Evolutionary conservation across 495 filamentous ascomycete genomes (phyloP), one percentile per base, ranked within the genome.

Genomic region (Lasiosphaeris hirsuta): DNA sequence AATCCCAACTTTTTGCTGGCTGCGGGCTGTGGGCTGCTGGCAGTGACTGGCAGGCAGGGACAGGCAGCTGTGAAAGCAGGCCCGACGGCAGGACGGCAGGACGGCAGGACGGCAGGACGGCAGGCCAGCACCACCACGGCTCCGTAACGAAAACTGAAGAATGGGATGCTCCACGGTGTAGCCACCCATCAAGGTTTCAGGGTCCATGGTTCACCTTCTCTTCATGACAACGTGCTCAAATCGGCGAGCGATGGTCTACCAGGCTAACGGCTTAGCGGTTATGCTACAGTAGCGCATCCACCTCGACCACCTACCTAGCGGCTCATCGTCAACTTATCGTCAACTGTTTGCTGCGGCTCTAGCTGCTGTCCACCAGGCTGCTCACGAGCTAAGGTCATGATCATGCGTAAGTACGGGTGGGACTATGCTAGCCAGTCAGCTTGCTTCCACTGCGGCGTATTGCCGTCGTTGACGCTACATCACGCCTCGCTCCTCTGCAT

Each of bases 1-100:
- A 47, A 47, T 56, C 53, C 53, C 40, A 56, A 39, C 17, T 52
- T 41, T 41, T 38, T 2, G 13, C 39, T 15, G 49, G 35, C 36
- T 17, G 17, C 9, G 14, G 43, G 14, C 46, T 33, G 18, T 8
- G 1, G 33, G 10, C 23, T 38, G 23, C 38, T 19, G 37, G 19
- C 40, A 52, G 15, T 10, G 15, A 46, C 15, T 10, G 15, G 23
- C 15, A 14, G 43, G 5, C 23, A 30, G 23, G 2, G 23, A 5
- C 43, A 9, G 43, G 14, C 18, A 17, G 17, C 14, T 23, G 15
- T 15, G 9, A 1, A 17, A 46, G 30, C 18, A 46, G 15, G n/a
- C n/a, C n/a, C n/a, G n/a, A 46, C 43, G n/a, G 43, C 9, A 19
- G 15, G 2, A 10, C 30, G 18, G 15, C 17, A 13, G 11, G 15